phyloP scores from a whole-genome alignment of 371 early-diverging fungal genomes.

The Syncephalastrum monosporum region DNA sequence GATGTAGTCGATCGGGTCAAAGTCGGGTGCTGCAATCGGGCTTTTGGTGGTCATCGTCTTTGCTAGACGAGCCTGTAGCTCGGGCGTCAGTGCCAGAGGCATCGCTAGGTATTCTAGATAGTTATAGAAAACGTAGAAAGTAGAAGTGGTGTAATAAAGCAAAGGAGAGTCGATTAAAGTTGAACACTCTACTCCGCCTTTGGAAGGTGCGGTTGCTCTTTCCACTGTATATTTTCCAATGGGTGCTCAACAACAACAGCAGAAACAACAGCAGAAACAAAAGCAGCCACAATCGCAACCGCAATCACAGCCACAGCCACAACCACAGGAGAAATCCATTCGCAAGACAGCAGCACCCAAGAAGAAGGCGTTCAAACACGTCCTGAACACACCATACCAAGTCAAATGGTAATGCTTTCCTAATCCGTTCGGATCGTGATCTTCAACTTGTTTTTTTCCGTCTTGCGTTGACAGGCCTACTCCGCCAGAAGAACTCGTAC shows the following conservation, averaged over 20 bases:
- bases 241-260: background rate
- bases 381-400: slow-evolving; percentile 30
- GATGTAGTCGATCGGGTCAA: slow-evolving; percentile 73
- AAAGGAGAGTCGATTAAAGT: too few species aligned
- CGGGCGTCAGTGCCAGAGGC: too few species aligned
- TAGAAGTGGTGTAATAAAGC: too few species aligned
- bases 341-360: slow-evolving; percentile 16
- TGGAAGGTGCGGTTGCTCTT: too few species aligned
- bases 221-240: too few species aligned
- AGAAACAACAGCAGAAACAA: background rate
- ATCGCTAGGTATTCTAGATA: too few species aligned
- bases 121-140: too few species aligned
- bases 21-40: slow-evolving; percentile 71
- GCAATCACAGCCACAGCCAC: slow-evolving; percentile 4
- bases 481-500: slow-evolving; percentile 18
- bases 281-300: slow-evolving; percentile 7
- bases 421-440: background rate
- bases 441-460: background rate
- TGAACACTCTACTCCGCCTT: too few species aligned
- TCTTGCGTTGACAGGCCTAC: slow-evolving; percentile 20
- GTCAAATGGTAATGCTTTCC: slow-evolving; percentile 30
- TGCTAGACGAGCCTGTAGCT: too few species aligned
- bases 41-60: slow-evolving; percentile 29
- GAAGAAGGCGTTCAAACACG: slow-evolving; percentile 29
- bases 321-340: background rate